Base-by-base conservation (phyloP, 2,329 filamentous ascomycete species). In the Exophiala dermatitidis region DNA sequence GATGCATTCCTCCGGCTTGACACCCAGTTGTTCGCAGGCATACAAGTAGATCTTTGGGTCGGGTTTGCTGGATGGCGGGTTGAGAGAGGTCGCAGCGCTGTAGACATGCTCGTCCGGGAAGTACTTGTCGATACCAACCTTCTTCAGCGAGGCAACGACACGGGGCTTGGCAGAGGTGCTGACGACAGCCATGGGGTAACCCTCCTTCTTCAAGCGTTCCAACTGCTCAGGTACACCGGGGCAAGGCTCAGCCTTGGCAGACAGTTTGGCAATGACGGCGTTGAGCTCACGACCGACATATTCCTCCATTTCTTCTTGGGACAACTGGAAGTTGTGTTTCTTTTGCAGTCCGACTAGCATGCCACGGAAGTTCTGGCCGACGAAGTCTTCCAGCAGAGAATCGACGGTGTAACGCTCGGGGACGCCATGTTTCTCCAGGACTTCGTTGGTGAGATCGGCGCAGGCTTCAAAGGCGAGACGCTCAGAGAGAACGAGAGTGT, bases 321-420 rank as follows among this genome's bases (percentile, higher is more conserved):
- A 64, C 72, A 95, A 81, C 50, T 78, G 72, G 72, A 95, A 91
- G 71, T 78, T 77, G 77, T 88, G 84, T 72, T 87, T 86, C 71
- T 82, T 75, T 72, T 90, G 84, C 57, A 95, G 82, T 58, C 82
- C 83, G 57, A 77, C 72, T 74, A 95, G 83, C 62, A 64, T 64
- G 72, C 89, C 89, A 64, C 90, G 88, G 81, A 95, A 95, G 80
- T 95, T 95, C 71, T 94, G 86, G 64, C 90, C 90, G 64, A 95
- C 90, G 66, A 95, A 95, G 74, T 95, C 88, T 64, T 79, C 76
- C 72, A 95, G 88, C 61, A 95, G 84, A 56, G 82, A 78, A 41
- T 84, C 80, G 66, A 86, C 88, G 5, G 87, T 90, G 77, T 95
- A 95, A 68, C 80, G 82, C 62, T 81, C 77, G 12, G 76, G 66